Evolutionary conservation across 768 basidiomycete genomes (phyloP).

Genomic region (Mycena crocata): DNA sequence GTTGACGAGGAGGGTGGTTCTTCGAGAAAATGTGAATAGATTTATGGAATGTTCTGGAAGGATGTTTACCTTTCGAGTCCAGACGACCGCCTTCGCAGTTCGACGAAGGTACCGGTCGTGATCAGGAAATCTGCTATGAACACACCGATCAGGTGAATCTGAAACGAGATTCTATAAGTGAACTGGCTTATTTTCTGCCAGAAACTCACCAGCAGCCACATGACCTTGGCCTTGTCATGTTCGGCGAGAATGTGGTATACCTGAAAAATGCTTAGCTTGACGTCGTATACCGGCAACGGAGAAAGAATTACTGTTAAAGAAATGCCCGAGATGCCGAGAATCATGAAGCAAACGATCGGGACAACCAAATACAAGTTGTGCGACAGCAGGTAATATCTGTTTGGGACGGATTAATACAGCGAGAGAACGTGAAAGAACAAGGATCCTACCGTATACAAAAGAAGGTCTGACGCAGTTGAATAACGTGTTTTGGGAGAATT

Average conservation of each 20-base stretch:
- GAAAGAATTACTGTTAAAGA: constrained; percentile 1
- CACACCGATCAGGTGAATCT: constrained; percentile 25
- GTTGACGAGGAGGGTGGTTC: constrained; percentile 17
- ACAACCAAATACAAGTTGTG: constrained; percentile 3
- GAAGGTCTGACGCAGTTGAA: constrained; percentile 6
- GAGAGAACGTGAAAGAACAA: background rate
- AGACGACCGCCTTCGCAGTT: constrained; percentile 2
- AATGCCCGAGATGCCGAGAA: constrained; percentile 18
- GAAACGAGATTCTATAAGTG: background rate
- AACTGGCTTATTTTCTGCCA: background rate
- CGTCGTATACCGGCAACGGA: background rate
- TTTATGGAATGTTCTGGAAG: background rate
- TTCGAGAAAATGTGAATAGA: background rate
- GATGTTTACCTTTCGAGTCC: constrained; percentile 13
- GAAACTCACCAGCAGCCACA: constrained; percentile 16
- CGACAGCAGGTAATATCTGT: constrained; percentile 21
- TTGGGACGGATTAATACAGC: background rate
- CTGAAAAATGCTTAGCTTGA: background rate
- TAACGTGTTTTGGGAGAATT: background rate
- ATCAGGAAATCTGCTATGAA: constrained; percentile 21
- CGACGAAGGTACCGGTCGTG: constrained; percentile 8
- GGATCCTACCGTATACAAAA: constrained; percentile 14
- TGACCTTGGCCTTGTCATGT: constrained; percentile 3
- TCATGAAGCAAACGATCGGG: constrained; percentile 12
- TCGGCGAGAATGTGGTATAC: constrained; percentile 2